These are phyloP conservation scores for Aphanoascus verrucosus DNA, from an alignment of 2,329 filamentous ascomycete genomes.

Conservation along the genomic window DNA sequence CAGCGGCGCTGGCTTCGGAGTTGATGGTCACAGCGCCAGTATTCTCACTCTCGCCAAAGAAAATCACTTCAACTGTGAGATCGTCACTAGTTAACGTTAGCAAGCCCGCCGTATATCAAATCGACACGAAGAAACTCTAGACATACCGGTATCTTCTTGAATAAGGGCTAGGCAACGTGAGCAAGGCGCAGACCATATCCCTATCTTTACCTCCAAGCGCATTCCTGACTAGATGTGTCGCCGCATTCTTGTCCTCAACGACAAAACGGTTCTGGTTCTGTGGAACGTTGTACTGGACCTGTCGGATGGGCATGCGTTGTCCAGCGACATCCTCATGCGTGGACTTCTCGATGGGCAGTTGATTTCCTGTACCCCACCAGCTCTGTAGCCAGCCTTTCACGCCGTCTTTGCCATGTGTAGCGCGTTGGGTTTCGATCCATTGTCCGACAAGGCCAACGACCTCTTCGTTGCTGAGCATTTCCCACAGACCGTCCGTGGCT, in stretches of 20 bases:
- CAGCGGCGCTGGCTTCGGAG: slow-evolving; percentile 65
- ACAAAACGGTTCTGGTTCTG: slow-evolving; percentile 64
- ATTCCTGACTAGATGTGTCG: slow-evolving; percentile 90
- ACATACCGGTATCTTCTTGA: slow-evolving; percentile 77
- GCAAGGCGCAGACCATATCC: slow-evolving; percentile 83
- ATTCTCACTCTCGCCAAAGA: slow-evolving; percentile 75
- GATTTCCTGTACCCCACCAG: slow-evolving; percentile 51
- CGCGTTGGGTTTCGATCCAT: slow-evolving; percentile 74
- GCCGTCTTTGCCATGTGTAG: slow-evolving; percentile 29
- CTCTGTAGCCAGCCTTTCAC: slow-evolving; percentile 56
- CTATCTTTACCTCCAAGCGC: slow-evolving; percentile 85
- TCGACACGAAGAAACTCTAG: neutral
- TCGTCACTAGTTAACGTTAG: slow-evolving; percentile 57
- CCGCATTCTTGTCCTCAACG: slow-evolving; percentile 89
- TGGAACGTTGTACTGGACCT: slow-evolving; percentile 81
- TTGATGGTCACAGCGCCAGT: slow-evolving; percentile 74
- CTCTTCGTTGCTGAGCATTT: slow-evolving; percentile 98
- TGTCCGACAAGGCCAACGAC: slow-evolving; percentile 92
- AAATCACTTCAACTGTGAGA: slow-evolving; percentile 93
- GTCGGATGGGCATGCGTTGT: slow-evolving; percentile 70
- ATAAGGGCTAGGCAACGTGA: slow-evolving; percentile 85
- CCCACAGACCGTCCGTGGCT: slow-evolving; percentile 94
- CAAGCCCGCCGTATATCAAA: neutral
- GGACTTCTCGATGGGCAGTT: slow-evolving; percentile 65
- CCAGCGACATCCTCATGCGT: slow-evolving; percentile 47